These are phyloP conservation scores for Phytophthora sp. DNA, from an alignment of 352 stramenopile genomes.

Conservation along the genomic window DNA sequence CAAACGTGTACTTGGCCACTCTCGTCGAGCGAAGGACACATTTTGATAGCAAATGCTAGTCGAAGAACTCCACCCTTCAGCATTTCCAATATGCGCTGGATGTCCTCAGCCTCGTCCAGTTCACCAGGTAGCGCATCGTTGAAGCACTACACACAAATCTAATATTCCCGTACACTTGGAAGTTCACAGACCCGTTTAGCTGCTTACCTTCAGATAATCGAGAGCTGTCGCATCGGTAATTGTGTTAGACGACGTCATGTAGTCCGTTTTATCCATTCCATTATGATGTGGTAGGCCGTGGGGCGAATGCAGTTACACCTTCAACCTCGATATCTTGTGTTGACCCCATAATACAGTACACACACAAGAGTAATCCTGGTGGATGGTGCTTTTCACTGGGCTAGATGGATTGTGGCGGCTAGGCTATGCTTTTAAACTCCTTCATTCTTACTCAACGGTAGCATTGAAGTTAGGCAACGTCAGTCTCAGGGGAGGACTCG, in stretches of 20 bases:
- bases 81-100: too few species aligned
- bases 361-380: too few species aligned
- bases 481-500: too few species aligned
- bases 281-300: background rate
- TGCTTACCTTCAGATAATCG: slow-evolving; percentile 28
- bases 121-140: slow-evolving; percentile 5
- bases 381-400: too few species aligned
- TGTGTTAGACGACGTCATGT: slow-evolving; percentile 19
- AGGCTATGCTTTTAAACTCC: too few species aligned
- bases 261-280: slow-evolving; percentile 10
- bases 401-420: too few species aligned
- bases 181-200: background rate
- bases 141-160: slow-evolving; percentile 7
- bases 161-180: background rate
- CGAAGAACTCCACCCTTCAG: background rate
- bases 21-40: background rate
- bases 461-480: too few species aligned
- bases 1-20: slow-evolving; percentile 15
- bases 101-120: too few species aligned
- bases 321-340: slow-evolving; percentile 18
- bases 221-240: slow-evolving; percentile 5
- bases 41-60: background rate
- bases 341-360: too few species aligned
- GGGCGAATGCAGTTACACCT: slow-evolving; percentile 11
- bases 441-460: too few species aligned